Evolutionary conservation across 164 flowering plant genomes (phyloP), one percentile per base, ranked within the genome.

Genomic region (Pachysandra terminalis): DNA sequence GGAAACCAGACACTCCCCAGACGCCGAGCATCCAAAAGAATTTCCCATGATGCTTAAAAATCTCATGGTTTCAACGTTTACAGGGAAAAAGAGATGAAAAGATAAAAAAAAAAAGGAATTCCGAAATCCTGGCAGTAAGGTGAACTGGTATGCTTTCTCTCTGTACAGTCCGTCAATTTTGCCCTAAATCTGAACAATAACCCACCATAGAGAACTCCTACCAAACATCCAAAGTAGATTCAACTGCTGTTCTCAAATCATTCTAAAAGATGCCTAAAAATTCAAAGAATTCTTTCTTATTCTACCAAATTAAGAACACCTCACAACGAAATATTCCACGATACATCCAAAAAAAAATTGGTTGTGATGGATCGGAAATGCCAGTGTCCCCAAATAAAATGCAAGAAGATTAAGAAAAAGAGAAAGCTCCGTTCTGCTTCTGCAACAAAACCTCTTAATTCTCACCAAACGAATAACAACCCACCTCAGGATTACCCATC

Each of bases 11-110:
- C 98, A 90, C 72, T 95, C 97, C 59, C 98, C 96, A 8, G 96
- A 86, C 19, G 97, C 92, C n/a, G 98, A 95, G 71, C 98, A 95
- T 25, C 97, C 97, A 71, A 94, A 88, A n/a, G 98, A 94, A 75
- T 90, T 87, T 35, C 97, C 87, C 72, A 89, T 82, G 23, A 89
- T 77, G 76, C 84, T 85, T 25, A 91, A 64, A 68, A 89, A 75
- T 55, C 80, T 75, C 91, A 89, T 89, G 70, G 56, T 73, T 61
- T 55, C 66, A 68, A 52, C 65, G n/a, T n/a, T n/a, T 51, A 60
- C 14, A 0, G 6, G 15, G 28, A 41, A 26, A 56, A 14, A 54
- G 54, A 4, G 45, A 23, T 27, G 14, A 41, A 24, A 6, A 48
- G 59, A 56, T 23, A 9, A n/a, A 45, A 32, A 1, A 45, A 45